These are phyloP conservation scores for Candida insectalens DNA, from an alignment of 805 yeast species.

Conservation along the genomic window DNA sequence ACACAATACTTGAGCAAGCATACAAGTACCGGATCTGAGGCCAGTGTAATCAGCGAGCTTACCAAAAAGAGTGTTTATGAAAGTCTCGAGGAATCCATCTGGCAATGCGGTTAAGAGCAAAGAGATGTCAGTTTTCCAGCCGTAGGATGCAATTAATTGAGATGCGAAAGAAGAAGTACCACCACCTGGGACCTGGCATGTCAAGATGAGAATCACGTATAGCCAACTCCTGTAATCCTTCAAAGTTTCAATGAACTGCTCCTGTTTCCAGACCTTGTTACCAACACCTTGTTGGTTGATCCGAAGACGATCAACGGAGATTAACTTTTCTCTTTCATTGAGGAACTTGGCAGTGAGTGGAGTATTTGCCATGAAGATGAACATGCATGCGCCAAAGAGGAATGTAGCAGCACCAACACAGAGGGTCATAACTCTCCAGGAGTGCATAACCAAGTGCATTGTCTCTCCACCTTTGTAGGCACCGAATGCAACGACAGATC, in stretches of 20 bases:
- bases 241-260: conserved; percentile 34
- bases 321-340: conserved; percentile 26
- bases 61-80: conserved; percentile 14
- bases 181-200: conserved; percentile 45
- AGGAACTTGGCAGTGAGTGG: conserved; percentile 38
- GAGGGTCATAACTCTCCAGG: conserved; percentile 21
- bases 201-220: conserved; percentile 25
- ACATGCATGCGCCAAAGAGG: conserved; percentile 18
- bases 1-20: background rate
- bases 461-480: too few species aligned
- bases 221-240: conserved; percentile 26
- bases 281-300: conserved; percentile 36
- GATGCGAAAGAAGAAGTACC: conserved; percentile 22
- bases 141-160: conserved; percentile 24
- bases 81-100: conserved; percentile 26
- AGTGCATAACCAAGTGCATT: conserved; percentile 33
- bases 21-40: background rate
- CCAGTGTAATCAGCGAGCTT: conserved; percentile 19
- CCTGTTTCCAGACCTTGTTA: conserved; percentile 26
- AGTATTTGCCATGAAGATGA: conserved; percentile 28
- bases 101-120: conserved; percentile 25
- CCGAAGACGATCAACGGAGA: conserved; percentile 20
- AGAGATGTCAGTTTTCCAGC: conserved; percentile 12
- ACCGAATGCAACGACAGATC: conserved; percentile 4
- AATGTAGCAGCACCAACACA: conserved; percentile 20